Evolutionary conservation across 192 early-diverging fungal genomes (phyloP), one percentile per base, ranked within the genome.

Genomic region (Phycomyces blakesleeanus): DNA sequence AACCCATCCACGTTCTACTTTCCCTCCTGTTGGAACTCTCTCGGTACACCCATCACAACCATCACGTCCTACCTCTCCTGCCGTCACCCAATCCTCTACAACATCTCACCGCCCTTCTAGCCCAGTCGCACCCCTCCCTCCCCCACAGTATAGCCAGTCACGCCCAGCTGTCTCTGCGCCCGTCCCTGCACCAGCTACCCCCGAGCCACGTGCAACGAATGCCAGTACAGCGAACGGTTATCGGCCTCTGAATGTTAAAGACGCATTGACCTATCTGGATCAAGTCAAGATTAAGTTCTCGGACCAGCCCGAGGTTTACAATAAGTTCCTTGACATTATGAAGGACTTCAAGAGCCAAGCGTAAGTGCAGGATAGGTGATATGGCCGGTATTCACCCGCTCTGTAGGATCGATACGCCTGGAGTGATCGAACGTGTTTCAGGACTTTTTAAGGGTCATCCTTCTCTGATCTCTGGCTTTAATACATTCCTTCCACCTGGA

Each of bases 311-410:
- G 92, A 97, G 55, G 94, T 98, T 5, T 99, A 99, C 78, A 98
- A 97, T 65, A 81, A 86, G 59, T 99, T 99, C 72, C 64, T 99
- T 72, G 96, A 97, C 67, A 98, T 98, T 39, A 99, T 99, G 97
- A 97, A 97, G 79, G 97, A 99, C 70, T 99, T 99, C 73, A 98
- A 98, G 76, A 91, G 91, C 66, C 94, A 96, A 70, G 81, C 76
- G 91, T 92, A 78, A 80, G 81, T 66, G 15, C 29, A 34, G 29
- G 29, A 34, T 34, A 34, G 29, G 29, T 34, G 29, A 34, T 34
- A 34, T 34, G 29, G 29, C 29, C 29, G 29, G 29, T 34, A 34
- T 34, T 34, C 29, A 34, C 29, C 29, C 29, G 29, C 29, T 34
- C 25, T 2, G 41, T 67, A 68, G 66, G 18, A 68, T 68, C 18